phyloP scores from a whole-genome alignment of 768 basidiomycete genomes.

The Kwoniella europaea region DNA sequence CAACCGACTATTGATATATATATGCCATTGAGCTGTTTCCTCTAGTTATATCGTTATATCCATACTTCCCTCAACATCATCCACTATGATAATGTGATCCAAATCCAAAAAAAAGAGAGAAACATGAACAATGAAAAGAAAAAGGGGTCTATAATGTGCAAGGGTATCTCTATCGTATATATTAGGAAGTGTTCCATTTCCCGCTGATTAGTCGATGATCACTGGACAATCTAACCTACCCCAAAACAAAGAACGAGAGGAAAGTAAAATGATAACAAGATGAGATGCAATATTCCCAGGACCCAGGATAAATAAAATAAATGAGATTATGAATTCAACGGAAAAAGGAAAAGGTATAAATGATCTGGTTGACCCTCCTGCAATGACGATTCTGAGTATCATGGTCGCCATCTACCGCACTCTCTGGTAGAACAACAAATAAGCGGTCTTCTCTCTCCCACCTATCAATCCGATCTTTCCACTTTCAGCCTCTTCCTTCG shows the following conservation, averaged over 20 bases:
- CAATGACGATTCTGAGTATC: not conserved
- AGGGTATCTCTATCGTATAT: constrained; percentile 2
- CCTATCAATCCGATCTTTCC: constrained; percentile 52
- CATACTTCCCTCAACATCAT: not conserved
- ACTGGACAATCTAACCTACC: too few species aligned
- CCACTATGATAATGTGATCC: not conserved
- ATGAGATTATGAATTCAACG: not conserved
- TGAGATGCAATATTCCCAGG: too few species aligned
- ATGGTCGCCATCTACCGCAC: constrained; percentile 49
- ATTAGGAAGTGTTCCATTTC: too few species aligned
- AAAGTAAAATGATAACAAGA: too few species aligned
- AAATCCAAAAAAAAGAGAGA: not conserved
- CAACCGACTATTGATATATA: too few species aligned
- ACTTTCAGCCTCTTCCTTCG: constrained; percentile 72
- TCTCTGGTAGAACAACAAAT: constrained; percentile 82
- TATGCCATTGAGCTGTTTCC: too few species aligned
- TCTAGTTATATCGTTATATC: too few species aligned
- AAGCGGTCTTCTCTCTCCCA: constrained; percentile 74
- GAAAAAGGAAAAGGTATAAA: not conserved
- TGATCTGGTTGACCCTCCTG: not conserved
- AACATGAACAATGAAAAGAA: not conserved
- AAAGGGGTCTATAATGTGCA: constrained; percentile 9
- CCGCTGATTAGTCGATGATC: too few species aligned
- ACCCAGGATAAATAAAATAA: too few species aligned
- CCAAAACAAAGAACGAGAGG: too few species aligned